A percentile compares a stretch with the other conserved stretches of the same genome.
Evolutionary conservation across 371 early-diverging fungal species (phyloP).

Genomic region (Saksenaea oblongispora): DNA sequence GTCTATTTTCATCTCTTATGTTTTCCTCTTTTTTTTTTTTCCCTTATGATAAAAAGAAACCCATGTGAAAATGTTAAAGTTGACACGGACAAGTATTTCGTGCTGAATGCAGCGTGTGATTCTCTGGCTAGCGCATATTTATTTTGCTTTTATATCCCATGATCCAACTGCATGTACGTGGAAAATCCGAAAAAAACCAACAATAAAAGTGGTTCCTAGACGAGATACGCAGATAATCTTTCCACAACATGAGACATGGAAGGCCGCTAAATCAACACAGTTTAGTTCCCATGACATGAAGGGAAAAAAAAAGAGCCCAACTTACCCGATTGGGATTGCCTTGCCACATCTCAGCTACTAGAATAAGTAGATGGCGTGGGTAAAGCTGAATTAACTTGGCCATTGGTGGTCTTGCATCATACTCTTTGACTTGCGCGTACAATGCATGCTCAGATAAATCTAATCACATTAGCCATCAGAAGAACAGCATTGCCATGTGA

Average conservation of each 20-base stretch:
- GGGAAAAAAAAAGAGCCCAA: constrained; percentile 4
- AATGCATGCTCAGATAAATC: constrained; percentile 38
- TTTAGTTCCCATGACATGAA: not conserved
- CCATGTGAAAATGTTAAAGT: constrained; percentile 3
- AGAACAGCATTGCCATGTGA: not conserved
- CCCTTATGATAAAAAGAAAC: not conserved
- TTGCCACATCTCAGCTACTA: constrained; percentile 79
- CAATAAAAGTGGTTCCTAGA: not conserved
- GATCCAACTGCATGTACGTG: not conserved
- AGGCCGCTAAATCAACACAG: not conserved
- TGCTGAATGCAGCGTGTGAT: not conserved
- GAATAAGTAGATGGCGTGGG: constrained; percentile 57
- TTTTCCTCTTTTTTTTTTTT: not conserved
- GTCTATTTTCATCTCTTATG: not conserved
- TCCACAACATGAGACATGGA: not conserved
- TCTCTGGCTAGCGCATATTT: not conserved
- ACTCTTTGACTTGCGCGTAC: constrained; percentile 59
- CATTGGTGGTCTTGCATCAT: constrained; percentile 60
- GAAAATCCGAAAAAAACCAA: not conserved
- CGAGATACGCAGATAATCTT: not conserved
- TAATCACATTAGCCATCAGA: constrained; percentile 8
- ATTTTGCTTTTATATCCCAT: not conserved
- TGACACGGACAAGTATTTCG: not conserved
- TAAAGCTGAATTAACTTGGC: constrained; percentile 54
- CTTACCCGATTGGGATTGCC: constrained; percentile 56